These are phyloP conservation scores for Alternaria brassicae DNA, from an alignment of 2,329 filamentous ascomycete species.

Conservation along the genomic window DNA sequence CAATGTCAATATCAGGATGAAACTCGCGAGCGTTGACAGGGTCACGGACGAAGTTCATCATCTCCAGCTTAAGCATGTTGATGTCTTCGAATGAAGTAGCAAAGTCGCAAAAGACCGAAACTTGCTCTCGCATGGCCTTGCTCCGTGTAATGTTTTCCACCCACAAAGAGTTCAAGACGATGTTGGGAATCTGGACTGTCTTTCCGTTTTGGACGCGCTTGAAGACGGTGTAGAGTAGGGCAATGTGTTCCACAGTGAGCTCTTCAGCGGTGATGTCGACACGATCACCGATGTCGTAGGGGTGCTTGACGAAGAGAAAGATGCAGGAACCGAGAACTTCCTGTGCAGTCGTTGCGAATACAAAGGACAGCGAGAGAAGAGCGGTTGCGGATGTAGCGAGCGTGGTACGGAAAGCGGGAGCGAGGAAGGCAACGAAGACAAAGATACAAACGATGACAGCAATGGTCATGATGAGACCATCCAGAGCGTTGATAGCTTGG, in stretches of 20 bases:
- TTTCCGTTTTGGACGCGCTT: constrained; percentile 83
- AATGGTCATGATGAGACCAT: constrained; percentile 82
- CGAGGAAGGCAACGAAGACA: constrained; percentile 89
- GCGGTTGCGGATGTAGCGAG: constrained; percentile 90
- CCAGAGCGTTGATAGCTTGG: constrained; percentile 89
- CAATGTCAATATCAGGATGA: constrained; percentile 80
- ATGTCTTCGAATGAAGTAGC: constrained; percentile 91
- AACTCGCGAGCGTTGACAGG: constrained; percentile 92
- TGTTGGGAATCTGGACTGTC: constrained; percentile 84
- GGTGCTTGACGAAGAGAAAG: constrained; percentile 98
- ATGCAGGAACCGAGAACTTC: constrained; percentile 98
- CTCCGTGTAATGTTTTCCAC: constrained; percentile 93
- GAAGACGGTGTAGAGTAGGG: constrained; percentile 91
- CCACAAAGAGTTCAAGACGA: constrained; percentile 89
- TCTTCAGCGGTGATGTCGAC: constrained; percentile 77
- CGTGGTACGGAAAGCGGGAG: constrained; percentile 82
- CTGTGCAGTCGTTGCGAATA: constrained; percentile 89
- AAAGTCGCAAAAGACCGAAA: constrained; percentile 81
- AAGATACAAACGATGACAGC: constrained; percentile 82
- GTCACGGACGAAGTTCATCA: constrained; percentile 82
- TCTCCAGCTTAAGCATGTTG: constrained; percentile 81
- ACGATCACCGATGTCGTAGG: constrained; percentile 93
- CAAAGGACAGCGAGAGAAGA: constrained; percentile 93
- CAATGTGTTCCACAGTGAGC: constrained; percentile 91
- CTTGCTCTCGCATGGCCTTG: constrained; percentile 86